Evolutionary conservation across 805 yeast genomes (phyloP).

Genomic region (Nakazawaea populi): DNA sequence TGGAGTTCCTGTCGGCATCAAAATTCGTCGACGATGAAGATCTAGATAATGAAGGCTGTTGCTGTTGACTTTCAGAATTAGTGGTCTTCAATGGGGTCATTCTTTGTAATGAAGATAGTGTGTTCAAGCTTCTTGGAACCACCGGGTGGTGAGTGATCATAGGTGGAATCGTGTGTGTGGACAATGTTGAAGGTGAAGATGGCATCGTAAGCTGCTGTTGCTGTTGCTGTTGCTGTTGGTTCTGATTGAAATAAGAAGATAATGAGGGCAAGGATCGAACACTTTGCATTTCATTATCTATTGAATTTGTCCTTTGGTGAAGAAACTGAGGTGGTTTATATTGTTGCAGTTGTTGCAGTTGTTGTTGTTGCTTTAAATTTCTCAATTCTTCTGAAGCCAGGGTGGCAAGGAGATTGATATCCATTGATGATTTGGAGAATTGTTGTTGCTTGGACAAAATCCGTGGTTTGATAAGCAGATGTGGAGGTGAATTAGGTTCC

Average conservation of each 20-base stretch:
- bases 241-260: conserved; percentile 35
- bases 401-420: conserved; percentile 45
- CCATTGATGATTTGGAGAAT: conserved; percentile 20
- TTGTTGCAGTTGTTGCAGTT: conserved; percentile 6
- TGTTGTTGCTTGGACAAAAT: neutral
- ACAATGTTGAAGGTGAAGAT: conserved; percentile 3
- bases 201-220: neutral
- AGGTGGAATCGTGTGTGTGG: neutral
- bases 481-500: conserved; percentile 4
- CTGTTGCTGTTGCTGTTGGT: conserved; percentile 6
- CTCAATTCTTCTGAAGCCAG: conserved; percentile 52
- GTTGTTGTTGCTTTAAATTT: conserved; percentile 27
- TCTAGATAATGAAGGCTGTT: conserved; percentile 15
- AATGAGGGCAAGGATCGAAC: conserved; percentile 50
- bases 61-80: conserved; percentile 16
- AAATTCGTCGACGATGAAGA: conserved; percentile 39
- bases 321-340: neutral
- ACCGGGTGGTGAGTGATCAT: neutral
- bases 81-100: conserved; percentile 32
- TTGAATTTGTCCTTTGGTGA: neutral
- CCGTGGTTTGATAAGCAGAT: neutral
- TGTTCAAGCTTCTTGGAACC: conserved; percentile 25
- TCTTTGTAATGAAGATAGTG: conserved; percentile 38
- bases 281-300: conserved; percentile 22
- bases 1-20: conserved; percentile 20